Evolutionary conservation across 805 yeast genomes (phyloP).

Genomic region (Wickerhamiella galacta): DNA sequence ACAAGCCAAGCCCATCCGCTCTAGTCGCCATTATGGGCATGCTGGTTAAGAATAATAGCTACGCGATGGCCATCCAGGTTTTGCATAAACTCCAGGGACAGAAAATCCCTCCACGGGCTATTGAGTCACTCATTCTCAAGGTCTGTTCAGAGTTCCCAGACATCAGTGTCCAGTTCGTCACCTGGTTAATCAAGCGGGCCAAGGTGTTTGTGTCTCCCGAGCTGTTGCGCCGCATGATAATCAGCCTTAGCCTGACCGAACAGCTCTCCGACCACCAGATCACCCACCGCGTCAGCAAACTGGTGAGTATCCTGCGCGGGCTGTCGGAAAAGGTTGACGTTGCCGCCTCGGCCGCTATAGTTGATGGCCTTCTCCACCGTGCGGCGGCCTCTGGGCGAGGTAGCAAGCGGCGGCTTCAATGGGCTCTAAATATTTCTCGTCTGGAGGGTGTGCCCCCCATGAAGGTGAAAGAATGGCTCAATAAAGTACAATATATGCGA

Average conservation of each 20-base stretch:
- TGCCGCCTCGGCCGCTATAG: conserved; percentile 12
- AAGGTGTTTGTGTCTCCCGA: conserved; percentile 9
- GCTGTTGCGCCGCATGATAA: conserved; percentile 13
- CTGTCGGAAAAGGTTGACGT: conserved; percentile 4
- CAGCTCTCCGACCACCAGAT: conserved; percentile 14
- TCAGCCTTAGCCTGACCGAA: conserved; percentile 11
- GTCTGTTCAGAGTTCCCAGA: conserved; percentile 15
- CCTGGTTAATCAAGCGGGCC: conserved; percentile 13
- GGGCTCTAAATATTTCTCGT: conserved; percentile 18
- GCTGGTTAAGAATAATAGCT: conserved; percentile 7
- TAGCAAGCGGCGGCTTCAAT: conserved; percentile 15
- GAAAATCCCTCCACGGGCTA: conserved; percentile 3
- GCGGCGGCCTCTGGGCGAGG: conserved; percentile 14
- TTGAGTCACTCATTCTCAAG: conserved; percentile 9
- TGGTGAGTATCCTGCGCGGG: conserved; percentile 11
- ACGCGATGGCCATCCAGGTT: conserved; percentile 11
- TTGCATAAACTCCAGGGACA: conserved; percentile 8
- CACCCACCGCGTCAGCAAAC: conserved; percentile 11
- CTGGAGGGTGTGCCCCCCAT: conserved; percentile 12
- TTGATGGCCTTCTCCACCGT: conserved; percentile 14
- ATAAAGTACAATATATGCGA: conserved; percentile 12
- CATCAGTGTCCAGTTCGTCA: conserved; percentile 9
- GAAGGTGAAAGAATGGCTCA: conserved; percentile 13
- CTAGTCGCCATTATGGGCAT: conserved; percentile 2
- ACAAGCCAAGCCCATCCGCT: conserved; percentile 3